Conservation (phyloP, 2,329 filamentous ascomycete genomes). For the Chalaropsis thielavioides region DNA sequence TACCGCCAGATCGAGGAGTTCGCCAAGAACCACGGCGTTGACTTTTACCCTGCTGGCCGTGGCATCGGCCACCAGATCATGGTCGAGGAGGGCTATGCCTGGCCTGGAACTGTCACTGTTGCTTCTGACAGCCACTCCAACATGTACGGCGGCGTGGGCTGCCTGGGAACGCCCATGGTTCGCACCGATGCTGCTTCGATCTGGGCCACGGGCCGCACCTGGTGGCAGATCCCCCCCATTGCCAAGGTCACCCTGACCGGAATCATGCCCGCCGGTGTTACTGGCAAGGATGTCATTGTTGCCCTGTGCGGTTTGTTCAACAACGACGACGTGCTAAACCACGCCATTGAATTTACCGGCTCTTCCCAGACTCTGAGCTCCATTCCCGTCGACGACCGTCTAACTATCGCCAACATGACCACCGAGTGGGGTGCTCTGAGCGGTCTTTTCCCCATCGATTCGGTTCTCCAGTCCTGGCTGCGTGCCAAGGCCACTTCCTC, state of each 20-base stretch:
- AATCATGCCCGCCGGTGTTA: slow-evolving; percentile 60
- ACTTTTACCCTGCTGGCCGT: slow-evolving; percentile 61
- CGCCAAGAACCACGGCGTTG: slow-evolving; percentile 59
- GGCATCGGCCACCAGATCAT: slow-evolving; percentile 89
- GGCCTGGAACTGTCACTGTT: slow-evolving; percentile 73
- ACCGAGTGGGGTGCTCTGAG: slow-evolving; percentile 64
- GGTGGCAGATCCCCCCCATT: slow-evolving; percentile 80
- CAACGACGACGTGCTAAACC: slow-evolving; percentile 78
- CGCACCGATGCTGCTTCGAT: slow-evolving; percentile 76
- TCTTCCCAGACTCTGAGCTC: slow-evolving; percentile 61
- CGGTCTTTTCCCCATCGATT: slow-evolving; percentile 60
- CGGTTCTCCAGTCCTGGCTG: slow-evolving; percentile 56
- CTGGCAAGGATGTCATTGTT: slow-evolving; percentile 88
- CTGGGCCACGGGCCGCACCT: slow-evolving; percentile 69
- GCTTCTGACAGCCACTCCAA: slow-evolving; percentile 67
- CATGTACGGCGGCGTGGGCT: slow-evolving; percentile 69
- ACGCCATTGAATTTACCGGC: slow-evolving; percentile 77
- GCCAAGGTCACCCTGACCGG: slow-evolving; percentile 69
- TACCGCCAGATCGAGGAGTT: slow-evolving; percentile 72
- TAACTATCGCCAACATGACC: slow-evolving; percentile 69
- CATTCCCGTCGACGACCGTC: slow-evolving; percentile 55
- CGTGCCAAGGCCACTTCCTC: slow-evolving; percentile 59
- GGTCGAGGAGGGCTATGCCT: slow-evolving; percentile 69
- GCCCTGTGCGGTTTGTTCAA: slow-evolving; percentile 77
- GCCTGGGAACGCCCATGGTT: slow-evolving; percentile 67